Percentiles rank a stretch among this genome's conserved stretches.
phyloP scores from a whole-genome alignment of 2,329 filamentous ascomycete genomes.

The Arthrobotrys sphaeroides region DNA sequence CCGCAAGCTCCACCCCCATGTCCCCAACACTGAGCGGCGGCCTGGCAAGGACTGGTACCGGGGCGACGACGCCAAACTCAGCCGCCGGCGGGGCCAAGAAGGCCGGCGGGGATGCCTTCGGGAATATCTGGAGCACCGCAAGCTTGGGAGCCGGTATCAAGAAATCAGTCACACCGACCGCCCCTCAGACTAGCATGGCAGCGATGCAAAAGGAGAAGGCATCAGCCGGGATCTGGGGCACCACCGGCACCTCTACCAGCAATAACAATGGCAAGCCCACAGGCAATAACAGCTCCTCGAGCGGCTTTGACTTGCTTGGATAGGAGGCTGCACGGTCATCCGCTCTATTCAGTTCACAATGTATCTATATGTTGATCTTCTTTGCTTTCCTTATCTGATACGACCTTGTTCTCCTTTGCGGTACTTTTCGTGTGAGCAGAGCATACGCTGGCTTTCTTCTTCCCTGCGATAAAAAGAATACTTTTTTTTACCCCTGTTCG shows the following conservation, averaged over 20 bases:
- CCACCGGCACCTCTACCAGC: conserved; percentile 65
- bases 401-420: background rate
- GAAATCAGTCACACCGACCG: conserved; percentile 70
- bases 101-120: conserved; percentile 84
- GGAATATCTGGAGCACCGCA: conserved; percentile 77
- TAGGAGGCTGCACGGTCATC: background rate
- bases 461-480: conserved; percentile 25
- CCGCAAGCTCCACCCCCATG: conserved; percentile 55
- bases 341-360: conserved; percentile 21
- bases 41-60: conserved; percentile 60
- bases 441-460: conserved; percentile 19
- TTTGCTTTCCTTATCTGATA: background rate
- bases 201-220: conserved; percentile 99
- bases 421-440: conserved; percentile 8
- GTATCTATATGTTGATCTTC: conserved; percentile 35
- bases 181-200: conserved; percentile 80
- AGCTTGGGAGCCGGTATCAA: conserved; percentile 76
- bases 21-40: conserved; percentile 56
- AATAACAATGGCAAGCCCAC: conserved; percentile 15
- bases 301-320: conserved; percentile 39
- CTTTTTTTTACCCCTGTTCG: too few species aligned
- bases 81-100: conserved; percentile 60
- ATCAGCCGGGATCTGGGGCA: conserved; percentile 91
- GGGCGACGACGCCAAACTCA: conserved; percentile 60
- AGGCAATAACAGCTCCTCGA: conserved; percentile 38